Evolutionary conservation across 352 stramenopile species (phyloP).

Genomic region (Phytophthora lateralis): DNA sequence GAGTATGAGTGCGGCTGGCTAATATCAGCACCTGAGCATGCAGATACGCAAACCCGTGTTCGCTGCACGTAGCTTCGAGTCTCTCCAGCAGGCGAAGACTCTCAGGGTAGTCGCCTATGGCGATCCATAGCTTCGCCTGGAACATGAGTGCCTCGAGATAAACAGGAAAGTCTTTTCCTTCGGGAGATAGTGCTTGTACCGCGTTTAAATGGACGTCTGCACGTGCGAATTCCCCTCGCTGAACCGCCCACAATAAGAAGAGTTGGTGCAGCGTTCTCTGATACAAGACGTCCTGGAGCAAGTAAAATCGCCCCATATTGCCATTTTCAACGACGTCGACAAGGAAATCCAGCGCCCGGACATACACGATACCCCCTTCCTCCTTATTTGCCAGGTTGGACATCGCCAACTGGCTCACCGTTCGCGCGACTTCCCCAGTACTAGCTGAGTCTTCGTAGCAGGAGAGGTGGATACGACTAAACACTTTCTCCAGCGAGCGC

Average conservation of each 20-base stretch:
- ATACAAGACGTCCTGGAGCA: constrained; percentile 43
- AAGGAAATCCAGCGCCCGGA: constrained; percentile 40
- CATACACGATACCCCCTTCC: constrained; percentile 31
- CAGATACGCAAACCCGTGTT: constrained; percentile 51
- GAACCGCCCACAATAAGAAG: constrained; percentile 58
- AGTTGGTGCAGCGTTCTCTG: constrained; percentile 58
- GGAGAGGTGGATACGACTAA: constrained; percentile 52
- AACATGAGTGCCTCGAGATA: constrained; percentile 52
- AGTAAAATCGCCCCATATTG: constrained; percentile 11
- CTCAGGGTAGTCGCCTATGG: constrained; percentile 38
- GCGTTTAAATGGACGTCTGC: constrained; percentile 51
- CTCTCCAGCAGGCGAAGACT: constrained; percentile 48
- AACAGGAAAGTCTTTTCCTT: constrained; percentile 48
- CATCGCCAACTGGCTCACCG: constrained; percentile 56
- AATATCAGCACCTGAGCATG: constrained; percentile 58
- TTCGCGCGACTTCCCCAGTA: constrained; percentile 51
- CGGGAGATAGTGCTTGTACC: constrained; percentile 49
- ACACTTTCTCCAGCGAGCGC: constrained; percentile 49
- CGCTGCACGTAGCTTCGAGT: constrained; percentile 46
- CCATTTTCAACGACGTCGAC: constrained; percentile 22
- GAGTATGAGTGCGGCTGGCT: constrained; percentile 43
- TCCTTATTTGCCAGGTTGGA: constrained; percentile 22
- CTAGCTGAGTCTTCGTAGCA: constrained; percentile 65
- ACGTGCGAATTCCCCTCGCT: constrained; percentile 46
- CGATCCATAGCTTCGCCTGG: constrained; percentile 37